Evolutionary conservation across 169 alveolate species (phyloP), one percentile per base, ranked within the genome.

Genomic region (Plasmodium fragile): DNA sequence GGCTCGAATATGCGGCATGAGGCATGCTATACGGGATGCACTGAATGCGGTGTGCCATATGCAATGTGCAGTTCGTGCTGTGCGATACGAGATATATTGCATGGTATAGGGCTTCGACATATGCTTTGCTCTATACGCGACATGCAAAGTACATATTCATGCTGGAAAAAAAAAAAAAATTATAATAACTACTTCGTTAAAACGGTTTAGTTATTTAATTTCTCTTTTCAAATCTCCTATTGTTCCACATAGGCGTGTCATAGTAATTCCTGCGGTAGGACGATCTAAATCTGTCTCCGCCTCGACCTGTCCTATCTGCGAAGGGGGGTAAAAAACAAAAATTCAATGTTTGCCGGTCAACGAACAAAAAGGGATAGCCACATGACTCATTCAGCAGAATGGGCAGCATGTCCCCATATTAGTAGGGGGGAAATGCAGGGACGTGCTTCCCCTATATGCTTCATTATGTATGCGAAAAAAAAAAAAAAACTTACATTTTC

Each of bases 181-280:
- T 1, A 22, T 6, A 65, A 65, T 65, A 65, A 65, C 75, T 25
- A 65, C 32, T 59, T 59, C 16, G 75, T 22, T 65, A 65, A 18
- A 28, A 65, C 36, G 3, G 13, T 22, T 65, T 65, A 13, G 75
- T 65, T 65, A 28, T 65, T 83, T 83, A 83, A 73, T 52, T 85
- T 28, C 85, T 85, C 79, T 85, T 85, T 85, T 85, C 93, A 69
- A 52, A 85, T 85, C 93, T 59, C n/a, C 85, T 85, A 43, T 85
- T 85, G 65, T 85, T 85, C 93, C 93, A 85, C 93, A 75, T 85
- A 34, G 93, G 79, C n/a, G 83, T 52, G 28, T 85, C 93, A 69
- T 85, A 75, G 45, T 85, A 85, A 18, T 32, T 43, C 80, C 82
- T 85, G n/a, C 93, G 83, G 65, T 85, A 85, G 18, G 78, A 43